phyloP scores from a whole-genome alignment of 2,329 filamentous ascomycete genomes.

The Cytospora piceicola region DNA sequence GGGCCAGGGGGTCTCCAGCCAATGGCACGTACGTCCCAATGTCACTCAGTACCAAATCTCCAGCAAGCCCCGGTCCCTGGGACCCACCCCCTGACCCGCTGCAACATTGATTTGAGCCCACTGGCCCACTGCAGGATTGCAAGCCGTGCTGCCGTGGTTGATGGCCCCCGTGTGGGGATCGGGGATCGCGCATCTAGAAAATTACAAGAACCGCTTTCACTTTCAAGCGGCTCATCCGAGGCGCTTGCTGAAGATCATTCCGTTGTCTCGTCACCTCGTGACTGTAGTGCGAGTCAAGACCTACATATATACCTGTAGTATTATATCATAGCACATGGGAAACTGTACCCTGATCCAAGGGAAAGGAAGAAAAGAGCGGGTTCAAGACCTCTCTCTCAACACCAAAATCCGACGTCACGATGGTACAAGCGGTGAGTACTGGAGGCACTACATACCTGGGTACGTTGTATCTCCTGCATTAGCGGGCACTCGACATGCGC shows the following conservation, averaged over 20 bases:
- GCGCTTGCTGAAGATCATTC: not conserved
- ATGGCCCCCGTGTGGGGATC: conserved; percentile 12
- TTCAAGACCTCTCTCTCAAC: not conserved
- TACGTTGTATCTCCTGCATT: conserved; percentile 11
- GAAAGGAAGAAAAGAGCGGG: not conserved
- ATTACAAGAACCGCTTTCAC: conserved; percentile 8
- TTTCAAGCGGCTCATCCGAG: conserved; percentile 8
- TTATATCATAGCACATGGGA: not conserved
- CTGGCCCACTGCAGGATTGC: conserved; percentile 1
- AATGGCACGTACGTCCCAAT: conserved; percentile 7
- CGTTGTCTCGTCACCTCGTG: not conserved
- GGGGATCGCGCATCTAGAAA: not conserved
- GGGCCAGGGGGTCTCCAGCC: not conserved
- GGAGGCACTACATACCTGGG: not conserved
- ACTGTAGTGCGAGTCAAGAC: not conserved
- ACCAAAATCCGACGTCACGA: conserved; percentile 1
- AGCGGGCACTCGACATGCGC: conserved; percentile 15
- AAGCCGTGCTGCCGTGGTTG: not conserved
- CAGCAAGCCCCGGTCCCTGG: conserved; percentile 19
- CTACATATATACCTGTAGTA: not conserved
- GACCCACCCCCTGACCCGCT: conserved; percentile 26
- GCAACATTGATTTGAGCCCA: conserved; percentile 10
- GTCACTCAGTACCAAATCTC: conserved; percentile 19
- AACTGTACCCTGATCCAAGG: not conserved
- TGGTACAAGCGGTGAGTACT: conserved; percentile 1